These are phyloP conservation scores for Talaromyces liani DNA, from an alignment of 495 filamentous ascomycete genomes.

Conservation along the genomic window DNA sequence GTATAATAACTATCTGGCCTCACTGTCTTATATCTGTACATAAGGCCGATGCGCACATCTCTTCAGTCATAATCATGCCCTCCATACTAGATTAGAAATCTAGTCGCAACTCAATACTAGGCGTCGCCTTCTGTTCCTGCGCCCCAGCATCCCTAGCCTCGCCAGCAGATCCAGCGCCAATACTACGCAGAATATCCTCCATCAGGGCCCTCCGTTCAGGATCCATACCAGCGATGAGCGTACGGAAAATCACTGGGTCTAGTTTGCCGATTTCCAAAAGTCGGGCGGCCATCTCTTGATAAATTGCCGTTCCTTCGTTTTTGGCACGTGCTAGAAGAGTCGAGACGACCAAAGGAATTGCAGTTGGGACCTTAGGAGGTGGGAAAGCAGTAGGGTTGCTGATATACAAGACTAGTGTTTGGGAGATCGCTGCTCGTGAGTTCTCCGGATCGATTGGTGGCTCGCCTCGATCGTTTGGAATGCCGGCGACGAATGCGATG, in stretches of 20 bases:
- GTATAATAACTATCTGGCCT: neutral
- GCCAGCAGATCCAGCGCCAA: conserved; percentile 24
- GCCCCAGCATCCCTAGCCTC: conserved; percentile 26
- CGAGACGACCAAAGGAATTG: conserved; percentile 69
- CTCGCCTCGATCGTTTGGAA: conserved; percentile 44
- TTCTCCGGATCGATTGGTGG: conserved; percentile 65
- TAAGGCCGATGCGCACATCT: too few relatives aligned
- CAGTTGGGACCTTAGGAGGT: conserved; percentile 44
- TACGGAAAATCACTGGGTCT: conserved; percentile 66
- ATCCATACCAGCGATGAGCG: conserved; percentile 64
- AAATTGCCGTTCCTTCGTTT: conserved; percentile 37
- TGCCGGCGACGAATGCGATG: conserved; percentile 62
- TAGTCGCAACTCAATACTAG: conserved; percentile 92
- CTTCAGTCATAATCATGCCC: too few relatives aligned
- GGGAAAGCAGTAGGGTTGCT: conserved; percentile 40
- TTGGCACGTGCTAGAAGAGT: conserved; percentile 68
- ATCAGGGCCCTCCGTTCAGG: conserved; percentile 65
- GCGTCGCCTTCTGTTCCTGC: conserved; percentile 48
- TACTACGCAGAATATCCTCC: conserved; percentile 70
- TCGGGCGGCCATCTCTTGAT: conserved; percentile 63
- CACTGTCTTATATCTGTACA: too few relatives aligned
- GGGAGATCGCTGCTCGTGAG: conserved; percentile 57
- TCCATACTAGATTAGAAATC: conserved; percentile 51
- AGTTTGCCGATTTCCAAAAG: conserved; percentile 74
- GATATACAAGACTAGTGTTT: conserved; percentile 66